Evolutionary conservation across 2,329 filamentous ascomycete genomes (phyloP), one percentile per base, ranked within the genome.

Genomic region (Exophiala lecanii-corni): DNA sequence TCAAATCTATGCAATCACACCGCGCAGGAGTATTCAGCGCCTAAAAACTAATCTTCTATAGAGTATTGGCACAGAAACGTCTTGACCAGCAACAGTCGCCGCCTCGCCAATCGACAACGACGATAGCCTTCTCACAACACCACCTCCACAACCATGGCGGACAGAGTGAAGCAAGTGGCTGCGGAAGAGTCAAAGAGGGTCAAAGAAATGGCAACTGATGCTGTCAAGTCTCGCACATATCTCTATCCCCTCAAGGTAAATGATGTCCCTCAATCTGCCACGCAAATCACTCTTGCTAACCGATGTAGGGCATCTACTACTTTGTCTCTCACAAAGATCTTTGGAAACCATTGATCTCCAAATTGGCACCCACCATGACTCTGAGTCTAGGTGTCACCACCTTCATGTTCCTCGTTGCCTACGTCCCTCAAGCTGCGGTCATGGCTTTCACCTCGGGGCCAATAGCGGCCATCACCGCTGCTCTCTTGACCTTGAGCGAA

Each of bases 361-460:
- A 75, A 39, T 66, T 82, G 25, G 62, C 71, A 2, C 73, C 76
- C 2, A 88, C 83, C 19, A 55, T 94, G 38, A 73, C 76, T 1
- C 75, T 95, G 2, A 88, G 86, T 10, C 64, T 82, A 7, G 76
- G 78, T 33, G 81, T 96, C 34, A 82, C 89, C 1, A 72, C 73
- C 9, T 72, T 78, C 63, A 94, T 96, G 87, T 96, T 97, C 66
- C 70, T 84, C 55, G 81, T 96, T 61, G 85, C 89, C 36, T 96
- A 95, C 62, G 60, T 82, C 6, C 91, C 91, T 1, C 91, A 96
- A 69, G 77, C 88, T 17, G 85, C 88, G 1, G 65, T 95, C 10
- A 76, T 95, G 33, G 75, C 88, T 39, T 81, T 96, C 56, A 85
- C 94, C 50, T 91, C 88, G 53, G 91, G 91, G 0, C 89, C 78